Base-by-base conservation (phyloP, 2,329 filamentous ascomycete genomes). In the Aspergillus novoparasiticus region DNA sequence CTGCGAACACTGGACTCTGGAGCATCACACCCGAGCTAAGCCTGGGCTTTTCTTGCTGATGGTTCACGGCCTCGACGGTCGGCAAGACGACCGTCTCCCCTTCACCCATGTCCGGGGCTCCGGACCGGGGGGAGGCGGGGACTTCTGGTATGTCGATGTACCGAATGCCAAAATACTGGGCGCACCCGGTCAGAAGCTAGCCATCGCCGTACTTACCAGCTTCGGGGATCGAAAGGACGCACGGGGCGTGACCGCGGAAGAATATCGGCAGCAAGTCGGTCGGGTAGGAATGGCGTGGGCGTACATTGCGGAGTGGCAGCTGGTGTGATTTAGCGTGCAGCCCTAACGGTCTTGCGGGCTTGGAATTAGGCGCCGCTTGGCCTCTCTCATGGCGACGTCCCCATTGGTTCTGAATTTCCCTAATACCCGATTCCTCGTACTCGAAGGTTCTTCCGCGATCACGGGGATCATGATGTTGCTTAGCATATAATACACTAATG, bases 1-100 rank as follows among this genome's bases (percentile, higher is more conserved):
- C 12, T 98, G 94, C 75, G 86, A 88, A 71, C 94, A 98, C 76
- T 97, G 92, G 92, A 88, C 88, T 50, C 82, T 89, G n/a, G 85
- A 89, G 67, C 65, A 70, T 16, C 85, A 84, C 64, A 84, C 91
- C 66, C 91, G 90, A 0, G 78, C 82, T 59, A 90, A 89, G 23
- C 71, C 68, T 0, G 86, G 85, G 64, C 84, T 93, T 51, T 87
- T 94, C 71, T 79, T 95, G 19, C 80, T 97, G 21, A 84, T 84
- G 60, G 84, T 92, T 32, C 83, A 89, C 30, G 90, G 88, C 0
- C 69, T 84, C 4, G 88, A 93, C 68, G 91, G 91, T 0, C 81
- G 85, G 9, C 86, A 89, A 57, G 85, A 90, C 11, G 87, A 93
- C 50, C 84, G 87, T 60, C 79, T 94, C 1, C 87, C 91, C 0